phyloP scores from a whole-genome alignment of 2,329 filamentous ascomycete species.

The Dactylellina cionopaga region DNA sequence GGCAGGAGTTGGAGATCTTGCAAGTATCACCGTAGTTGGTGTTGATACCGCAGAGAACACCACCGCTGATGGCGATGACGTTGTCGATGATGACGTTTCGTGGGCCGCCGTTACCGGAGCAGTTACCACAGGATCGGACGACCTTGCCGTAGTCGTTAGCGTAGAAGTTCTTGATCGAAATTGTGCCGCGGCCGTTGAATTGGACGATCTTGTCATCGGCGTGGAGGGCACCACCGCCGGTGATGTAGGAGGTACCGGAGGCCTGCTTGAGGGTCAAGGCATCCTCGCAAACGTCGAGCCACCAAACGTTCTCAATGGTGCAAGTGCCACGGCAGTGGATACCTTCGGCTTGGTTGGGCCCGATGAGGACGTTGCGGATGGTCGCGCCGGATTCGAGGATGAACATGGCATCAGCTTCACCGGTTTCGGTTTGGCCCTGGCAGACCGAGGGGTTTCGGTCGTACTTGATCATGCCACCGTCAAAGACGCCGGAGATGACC shows the following conservation, averaged over 20 bases:
- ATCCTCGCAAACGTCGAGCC: constrained; percentile 55
- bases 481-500: constrained; percentile 60
- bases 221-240: constrained; percentile 64
- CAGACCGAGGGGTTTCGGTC: constrained; percentile 63
- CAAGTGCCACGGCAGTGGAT: constrained; percentile 61
- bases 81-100: constrained; percentile 62
- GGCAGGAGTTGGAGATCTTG: constrained; percentile 58
- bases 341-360: constrained; percentile 61
- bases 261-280: constrained; percentile 44
- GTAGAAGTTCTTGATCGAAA: constrained; percentile 58
- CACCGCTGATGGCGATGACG: constrained; percentile 61
- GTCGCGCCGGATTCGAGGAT: constrained; percentile 47
- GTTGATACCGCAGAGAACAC: constrained; percentile 63
- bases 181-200: constrained; percentile 64
- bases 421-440: constrained; percentile 63
- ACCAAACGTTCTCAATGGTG: constrained; percentile 56
- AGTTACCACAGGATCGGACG: constrained; percentile 66
- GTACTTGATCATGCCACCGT: constrained; percentile 65
- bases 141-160: constrained; percentile 64
- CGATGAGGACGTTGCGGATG: constrained; percentile 60
- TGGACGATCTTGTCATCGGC: constrained; percentile 65
- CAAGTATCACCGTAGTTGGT: constrained; percentile 59
- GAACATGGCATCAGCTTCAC: constrained; percentile 62
- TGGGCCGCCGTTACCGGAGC: constrained; percentile 53
- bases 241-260: constrained; percentile 59